A percentile compares a stretch with the other conserved stretches of the same genome.
Conservation (phyloP, 2,329 filamentous ascomycete species). For the Diaporthe velutina region DNA sequence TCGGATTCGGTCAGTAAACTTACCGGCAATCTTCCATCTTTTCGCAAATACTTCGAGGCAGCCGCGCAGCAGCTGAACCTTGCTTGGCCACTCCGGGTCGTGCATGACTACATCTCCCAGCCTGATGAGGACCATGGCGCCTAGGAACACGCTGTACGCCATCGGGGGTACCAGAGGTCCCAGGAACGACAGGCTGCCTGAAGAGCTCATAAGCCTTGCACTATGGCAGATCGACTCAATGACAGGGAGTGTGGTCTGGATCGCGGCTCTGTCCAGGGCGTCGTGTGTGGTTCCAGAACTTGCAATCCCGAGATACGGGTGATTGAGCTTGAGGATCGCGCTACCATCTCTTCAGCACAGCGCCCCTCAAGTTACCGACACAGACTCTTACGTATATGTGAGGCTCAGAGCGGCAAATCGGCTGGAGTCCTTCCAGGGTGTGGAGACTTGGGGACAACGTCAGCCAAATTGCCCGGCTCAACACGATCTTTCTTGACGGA, state of each 20-base stretch:
- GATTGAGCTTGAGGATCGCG: slow-evolving; percentile 48
- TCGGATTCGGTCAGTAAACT: slow-evolving; percentile 29
- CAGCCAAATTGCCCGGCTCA: slow-evolving; percentile 32
- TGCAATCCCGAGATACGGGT: slow-evolving; percentile 43
- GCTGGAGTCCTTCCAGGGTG: slow-evolving; percentile 43
- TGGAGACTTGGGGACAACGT: slow-evolving; percentile 30
- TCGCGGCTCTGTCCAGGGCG: slow-evolving; percentile 36
- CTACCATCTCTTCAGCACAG: slow-evolving; percentile 41
- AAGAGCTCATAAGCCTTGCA: slow-evolving; percentile 41
- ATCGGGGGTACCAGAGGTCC: slow-evolving; percentile 43
- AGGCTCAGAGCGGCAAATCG: slow-evolving; percentile 45
- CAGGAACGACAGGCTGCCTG: slow-evolving; percentile 31
- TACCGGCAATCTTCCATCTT: slow-evolving; percentile 48
- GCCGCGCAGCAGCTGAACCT: slow-evolving; percentile 43
- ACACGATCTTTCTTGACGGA: neutral
- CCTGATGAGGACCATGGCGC: slow-evolving; percentile 44
- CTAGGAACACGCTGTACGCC: slow-evolving; percentile 45
- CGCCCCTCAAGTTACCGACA: slow-evolving; percentile 23
- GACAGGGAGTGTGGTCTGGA: slow-evolving; percentile 42
- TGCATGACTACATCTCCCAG: slow-evolving; percentile 43
- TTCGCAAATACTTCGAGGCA: slow-evolving; percentile 42
- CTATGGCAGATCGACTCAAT: slow-evolving; percentile 44
- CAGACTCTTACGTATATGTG: slow-evolving; percentile 46
- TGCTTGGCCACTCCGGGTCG: slow-evolving; percentile 43
- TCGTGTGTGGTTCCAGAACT: slow-evolving; percentile 27